Base-by-base conservation (phyloP, 768 basidiomycete species). In the Tylopilus balloui region DNA sequence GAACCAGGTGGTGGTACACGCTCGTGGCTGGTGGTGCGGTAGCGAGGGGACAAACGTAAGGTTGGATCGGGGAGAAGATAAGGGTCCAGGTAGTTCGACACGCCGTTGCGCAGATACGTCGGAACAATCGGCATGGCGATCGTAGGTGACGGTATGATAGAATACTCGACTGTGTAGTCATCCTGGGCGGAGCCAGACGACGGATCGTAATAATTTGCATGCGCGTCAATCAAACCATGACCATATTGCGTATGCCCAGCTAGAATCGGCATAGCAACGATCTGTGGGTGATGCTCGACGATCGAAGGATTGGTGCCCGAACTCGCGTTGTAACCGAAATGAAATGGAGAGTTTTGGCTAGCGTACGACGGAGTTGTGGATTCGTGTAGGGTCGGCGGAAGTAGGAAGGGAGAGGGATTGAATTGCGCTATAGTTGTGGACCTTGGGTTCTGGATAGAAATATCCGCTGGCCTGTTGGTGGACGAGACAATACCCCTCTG, bases 71-170 rank as follows among this genome's bases (percentile, higher is more conserved):
- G 21, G 23, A 35, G 12, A 14, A 45, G 11, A 23, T n/a, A 2
- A 31, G 48, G 39, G 49, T 42, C 32, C 11, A 25, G 3, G 44
- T 50, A 12, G 23, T 21, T 45, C 11, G 50, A 21, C 2, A 10
- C 9, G 12, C 29, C 47, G 37, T 36, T 15, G 19, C 20, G 32
- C 20, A 24, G 27, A 8, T 39, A 25, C 14, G 24, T 45, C 42
- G 49, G 54, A 34, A 40, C 17, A 29, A 47, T 48, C 19, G 58
- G 43, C 49, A 50, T 40, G 41, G 45, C 1, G 21, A 50, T 25
- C 11, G 17, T 19, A 17, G 44, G 24, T 34, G 52, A 41, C 17
- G 38, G 28, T 25, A 35, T 19, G 19, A 4, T 34, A 34, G 35
- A 20, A 21, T 41, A 17, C 6, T 23, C 34, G 4, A 20, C 29